A percentile compares a stretch with the other conserved stretches of the same genome.
Conservation (phyloP, 2,329 filamentous ascomycete genomes). For the Ceratocystis colombiana region DNA sequence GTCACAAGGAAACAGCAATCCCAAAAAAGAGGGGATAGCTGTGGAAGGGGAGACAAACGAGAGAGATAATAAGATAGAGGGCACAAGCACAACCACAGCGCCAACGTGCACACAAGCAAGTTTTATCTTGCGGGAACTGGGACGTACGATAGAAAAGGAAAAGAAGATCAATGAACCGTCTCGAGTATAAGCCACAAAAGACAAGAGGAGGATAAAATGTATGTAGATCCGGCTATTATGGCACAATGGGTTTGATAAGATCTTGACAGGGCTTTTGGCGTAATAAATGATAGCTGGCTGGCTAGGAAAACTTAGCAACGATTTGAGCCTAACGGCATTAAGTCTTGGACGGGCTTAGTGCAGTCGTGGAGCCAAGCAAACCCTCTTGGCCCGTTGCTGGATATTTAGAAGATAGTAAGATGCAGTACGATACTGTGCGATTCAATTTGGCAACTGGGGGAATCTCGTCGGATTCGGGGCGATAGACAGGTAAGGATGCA, state of each 20-base stretch:
- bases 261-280: slow-evolving; percentile 13
- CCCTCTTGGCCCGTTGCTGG: too few species aligned
- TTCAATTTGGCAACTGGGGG: neutral
- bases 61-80: neutral
- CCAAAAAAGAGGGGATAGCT: neutral
- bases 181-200: neutral
- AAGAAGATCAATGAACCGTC: neutral
- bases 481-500: neutral
- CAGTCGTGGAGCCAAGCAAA: neutral
- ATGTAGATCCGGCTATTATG: slow-evolving; percentile 15
- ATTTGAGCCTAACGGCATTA: slow-evolving; percentile 12
- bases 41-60: neutral
- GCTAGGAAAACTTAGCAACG: neutral
- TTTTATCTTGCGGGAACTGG: neutral
- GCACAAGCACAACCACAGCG: neutral
- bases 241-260: slow-evolving; percentile 14
- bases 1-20: neutral
- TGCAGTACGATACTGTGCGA: too few species aligned
- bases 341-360: neutral
- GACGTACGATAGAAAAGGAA: neutral
- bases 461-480: neutral
- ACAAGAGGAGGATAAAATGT: neutral
- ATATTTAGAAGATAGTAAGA: too few species aligned
- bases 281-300: slow-evolving; percentile 7
- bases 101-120: neutral